Evolutionary conservation across 768 basidiomycete genomes (phyloP), one percentile per base, ranked within the genome.

Genomic region (Sarcodon aspratus): DNA sequence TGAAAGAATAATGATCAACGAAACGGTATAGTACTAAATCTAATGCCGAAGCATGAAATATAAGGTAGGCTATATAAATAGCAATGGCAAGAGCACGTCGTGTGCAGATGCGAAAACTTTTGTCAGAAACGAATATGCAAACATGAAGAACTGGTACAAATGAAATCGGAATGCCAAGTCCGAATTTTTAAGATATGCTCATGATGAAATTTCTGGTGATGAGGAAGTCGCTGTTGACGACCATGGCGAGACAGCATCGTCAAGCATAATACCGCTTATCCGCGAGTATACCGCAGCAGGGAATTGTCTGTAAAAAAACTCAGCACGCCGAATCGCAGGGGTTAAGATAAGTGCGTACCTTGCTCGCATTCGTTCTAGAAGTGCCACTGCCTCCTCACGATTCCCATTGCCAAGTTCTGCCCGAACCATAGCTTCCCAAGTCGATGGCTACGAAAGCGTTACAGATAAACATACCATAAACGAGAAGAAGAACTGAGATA

Each of bases 391-490:
- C 9, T 72, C 71, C 43, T 80, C 75, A 10, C 80, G 77, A 55
- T 89, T 77, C 10, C 88, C 88, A 46, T 74, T 77, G 15, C 80
- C 80, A 9, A 98, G 71, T 61, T 99, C 96, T 1, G 87, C 88
- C 11, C 89, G 78, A 54, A 99, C 79, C 93, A 99, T 98, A 5
- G 80, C 81, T 60, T 98, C 96, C 83, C 88, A 95, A 1, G 91
- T 94, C 36, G 87, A 91, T 10, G 90, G 91, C 82, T 89, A 49
- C 47, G 47, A 32, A 47, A 5, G 36, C 9, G 45, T 9, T 43
- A 15, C 44, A 55, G 36, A 15, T 47, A 44, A 18, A 36, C 12
- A 47, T 7, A 44, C 40, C 38, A 45, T 50, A 43, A 17, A 47
- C 27, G 15, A 33, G 8, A 10, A 9, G n/a, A 36, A 38, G 17